These are phyloP conservation scores for Coemansia brasiliensis DNA, from an alignment of 192 early-diverging fungal species.

Conservation along the genomic window DNA sequence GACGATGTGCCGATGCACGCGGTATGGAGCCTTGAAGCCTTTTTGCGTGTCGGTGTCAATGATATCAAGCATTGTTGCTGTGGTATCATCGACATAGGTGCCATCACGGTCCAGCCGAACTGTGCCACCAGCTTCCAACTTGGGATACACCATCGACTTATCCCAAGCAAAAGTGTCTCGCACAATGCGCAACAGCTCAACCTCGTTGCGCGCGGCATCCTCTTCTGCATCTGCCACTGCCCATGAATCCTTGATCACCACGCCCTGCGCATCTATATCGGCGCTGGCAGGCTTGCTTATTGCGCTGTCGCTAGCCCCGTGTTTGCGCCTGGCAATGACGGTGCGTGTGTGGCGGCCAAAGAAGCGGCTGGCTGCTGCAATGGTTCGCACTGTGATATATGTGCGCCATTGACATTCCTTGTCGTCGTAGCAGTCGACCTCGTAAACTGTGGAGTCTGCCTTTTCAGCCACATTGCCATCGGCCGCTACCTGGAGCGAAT, in stretches of 20 bases:
- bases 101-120: background rate
- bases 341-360: background rate
- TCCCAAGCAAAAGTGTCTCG: background rate
- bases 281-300: background rate
- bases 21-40: background rate
- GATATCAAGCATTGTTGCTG: background rate
- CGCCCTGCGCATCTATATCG: no score
- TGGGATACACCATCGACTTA: background rate
- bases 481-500: background rate
- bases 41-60: background rate
- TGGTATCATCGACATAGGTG: background rate
- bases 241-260: conserved; percentile 21
- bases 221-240: background rate
- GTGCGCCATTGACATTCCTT: background rate
- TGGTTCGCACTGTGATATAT: background rate
- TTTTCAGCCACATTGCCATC: background rate
- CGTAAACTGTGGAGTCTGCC: background rate
- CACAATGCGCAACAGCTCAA: conserved; percentile 1
- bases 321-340: background rate
- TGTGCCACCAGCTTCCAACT: background rate
- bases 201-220: background rate
- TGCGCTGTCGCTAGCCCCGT: background rate
- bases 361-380: background rate
- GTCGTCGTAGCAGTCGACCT: background rate
- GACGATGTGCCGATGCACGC: conserved; percentile 15